Base-by-base conservation (phyloP, 208 protist species). In the Acanthamoeba sp. region DNA sequence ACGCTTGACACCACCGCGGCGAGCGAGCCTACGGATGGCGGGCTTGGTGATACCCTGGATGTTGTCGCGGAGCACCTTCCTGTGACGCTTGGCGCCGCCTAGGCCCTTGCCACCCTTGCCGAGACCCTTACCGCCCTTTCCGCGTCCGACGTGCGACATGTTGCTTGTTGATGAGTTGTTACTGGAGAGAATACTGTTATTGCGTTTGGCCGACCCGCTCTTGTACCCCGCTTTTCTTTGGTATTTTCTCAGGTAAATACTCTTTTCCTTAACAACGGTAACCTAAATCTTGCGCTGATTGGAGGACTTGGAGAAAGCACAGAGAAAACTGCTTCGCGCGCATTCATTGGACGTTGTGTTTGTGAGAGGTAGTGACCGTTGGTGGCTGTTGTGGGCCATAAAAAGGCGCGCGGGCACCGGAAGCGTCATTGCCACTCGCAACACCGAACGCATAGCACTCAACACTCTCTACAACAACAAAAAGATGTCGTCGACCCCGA, bases 1-100 rank as follows among this genome's bases (percentile, higher is more conserved):
- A 96, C 98, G 97, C 97, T 99, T 99, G 82, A 99, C 98, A 97
- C 98, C 98, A 95, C 98, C 98, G 95, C 98, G 95, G 73, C 98
- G 95, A n/a, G 98, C 98, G n/a, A 99, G 97, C 96, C 98, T 97
- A 91, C 98, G 96, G 84, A 99, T 99, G 40, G 98, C 98, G 87
- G 98, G 98, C 96, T 98, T 98, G 94, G 98, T 98, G 94, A 98
- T 98, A 64, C 97, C 97, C 91, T 96, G 96, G 96, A 98, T 98
- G 97, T 98, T 98, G 94, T 98, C 98, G 85, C 98, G 97, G 34
- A 98, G 95, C 34, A 98, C 97, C 95, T 98, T 98, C 90, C 97
- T 95, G 93, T 98, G 98, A 95, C 98, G 97, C 97, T 98, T 98
- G 82, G 98, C 98, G 91, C 98, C 98, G 64, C 97, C 98, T 95